These are phyloP conservation scores for Lasiodiplodia sp. DNA, from an alignment of 2,329 filamentous ascomycete species.

Conservation along the genomic window DNA sequence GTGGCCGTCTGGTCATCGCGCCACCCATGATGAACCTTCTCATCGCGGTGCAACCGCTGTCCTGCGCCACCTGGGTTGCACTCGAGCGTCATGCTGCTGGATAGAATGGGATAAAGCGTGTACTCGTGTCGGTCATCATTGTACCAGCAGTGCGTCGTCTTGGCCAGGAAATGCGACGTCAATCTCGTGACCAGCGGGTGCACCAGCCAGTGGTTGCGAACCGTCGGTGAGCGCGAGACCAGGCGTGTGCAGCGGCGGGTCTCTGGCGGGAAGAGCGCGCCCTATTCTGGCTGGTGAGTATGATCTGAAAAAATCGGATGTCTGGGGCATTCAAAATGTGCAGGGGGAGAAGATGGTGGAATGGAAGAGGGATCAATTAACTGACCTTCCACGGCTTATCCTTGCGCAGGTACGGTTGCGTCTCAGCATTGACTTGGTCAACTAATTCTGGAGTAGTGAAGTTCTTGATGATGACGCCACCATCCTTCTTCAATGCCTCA, in stretches of 20 bases:
- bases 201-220: conserved; percentile 34
- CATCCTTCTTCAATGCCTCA: conserved; percentile 39
- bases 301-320: not conserved
- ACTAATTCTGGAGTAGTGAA: conserved; percentile 44
- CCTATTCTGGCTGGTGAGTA: not conserved
- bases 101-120: conserved; percentile 24
- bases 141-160: conserved; percentile 25
- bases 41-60: conserved; percentile 50
- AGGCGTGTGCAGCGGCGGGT: conserved; percentile 36
- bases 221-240: conserved; percentile 32
- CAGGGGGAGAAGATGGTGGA: not conserved
- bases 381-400: conserved; percentile 38
- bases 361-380: not conserved
- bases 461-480: conserved; percentile 49
- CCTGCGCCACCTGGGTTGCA: conserved; percentile 51
- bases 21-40: conserved; percentile 41
- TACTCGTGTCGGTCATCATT: conserved; percentile 18
- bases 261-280: conserved; percentile 35
- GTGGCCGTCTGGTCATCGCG: conserved; percentile 47
- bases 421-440: conserved; percentile 47
- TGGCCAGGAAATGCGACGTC: conserved; percentile 18
- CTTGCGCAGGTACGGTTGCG: conserved; percentile 40
- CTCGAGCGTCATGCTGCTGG: conserved; percentile 7
- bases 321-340: too few relatives aligned
- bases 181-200: conserved; percentile 31